Evolutionary conservation across 176 grass and related monocot species (phyloP).

Genomic region (Cocos nucifera): DNA sequence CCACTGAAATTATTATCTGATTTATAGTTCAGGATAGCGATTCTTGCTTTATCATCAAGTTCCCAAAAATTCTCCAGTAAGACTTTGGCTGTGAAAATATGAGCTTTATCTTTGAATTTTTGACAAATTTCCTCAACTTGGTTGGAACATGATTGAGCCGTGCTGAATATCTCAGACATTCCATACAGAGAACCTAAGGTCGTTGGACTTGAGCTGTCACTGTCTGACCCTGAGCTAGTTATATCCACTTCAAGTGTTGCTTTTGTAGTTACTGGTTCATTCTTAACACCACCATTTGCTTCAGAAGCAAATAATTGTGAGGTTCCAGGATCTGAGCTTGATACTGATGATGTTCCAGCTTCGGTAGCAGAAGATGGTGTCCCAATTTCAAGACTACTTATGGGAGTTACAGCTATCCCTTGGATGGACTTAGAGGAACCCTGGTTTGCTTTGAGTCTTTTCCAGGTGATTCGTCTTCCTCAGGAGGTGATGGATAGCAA

Average conservation of each 20-base stretch:
- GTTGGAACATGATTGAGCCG: slow-evolving; percentile 38
- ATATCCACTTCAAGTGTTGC: slow-evolving; percentile 32
- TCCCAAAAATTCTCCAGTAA: slow-evolving; percentile 65
- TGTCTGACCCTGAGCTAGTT: slow-evolving; percentile 78
- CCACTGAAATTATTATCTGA: slow-evolving; percentile 77
- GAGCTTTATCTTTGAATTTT: slow-evolving; percentile 10
- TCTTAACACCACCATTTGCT: slow-evolving; percentile 50
- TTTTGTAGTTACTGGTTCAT: slow-evolving; percentile 34
- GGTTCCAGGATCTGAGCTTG: slow-evolving; percentile 84
- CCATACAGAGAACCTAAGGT: slow-evolving; percentile 60
- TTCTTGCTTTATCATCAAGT: slow-evolving; percentile 53
- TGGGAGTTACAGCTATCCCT: slow-evolving; percentile 79
- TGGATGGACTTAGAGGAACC: slow-evolving; percentile 43
- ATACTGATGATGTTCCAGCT: slow-evolving; percentile 82
- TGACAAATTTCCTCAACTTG: slow-evolving; percentile 24
- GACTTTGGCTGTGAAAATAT: slow-evolving; percentile 47
- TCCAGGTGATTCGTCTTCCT: slow-evolving; percentile 20
- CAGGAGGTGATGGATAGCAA: slow-evolving; percentile 20
- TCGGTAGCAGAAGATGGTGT: slow-evolving; percentile 77
- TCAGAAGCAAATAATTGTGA: slow-evolving; percentile 70
- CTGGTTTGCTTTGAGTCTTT: slow-evolving; percentile 33
- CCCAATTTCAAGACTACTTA: slow-evolving; percentile 69
- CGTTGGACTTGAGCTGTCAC: slow-evolving; percentile 51
- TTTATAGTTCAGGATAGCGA: slow-evolving; percentile 45
- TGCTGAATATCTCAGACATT: slow-evolving; percentile 52